Conservation (phyloP, 2,329 filamentous ascomycete species). For the Pseudocercospora fijiensis region DNA sequence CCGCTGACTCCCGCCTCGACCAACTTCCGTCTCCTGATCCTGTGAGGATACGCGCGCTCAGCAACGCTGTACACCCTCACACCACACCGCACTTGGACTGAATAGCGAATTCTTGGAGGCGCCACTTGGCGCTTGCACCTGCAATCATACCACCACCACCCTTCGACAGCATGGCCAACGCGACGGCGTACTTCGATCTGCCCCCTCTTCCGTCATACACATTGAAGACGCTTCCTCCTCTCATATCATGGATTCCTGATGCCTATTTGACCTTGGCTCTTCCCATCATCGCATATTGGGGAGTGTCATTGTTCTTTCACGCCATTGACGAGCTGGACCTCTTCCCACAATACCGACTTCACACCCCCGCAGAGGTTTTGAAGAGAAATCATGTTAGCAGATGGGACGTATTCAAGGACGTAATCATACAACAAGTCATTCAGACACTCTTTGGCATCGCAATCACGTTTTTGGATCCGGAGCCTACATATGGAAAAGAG, state of each 20-base stretch:
- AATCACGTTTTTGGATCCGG: constrained; percentile 69
- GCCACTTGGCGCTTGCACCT: constrained; percentile 12
- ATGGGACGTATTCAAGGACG: constrained; percentile 84
- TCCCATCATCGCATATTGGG: constrained; percentile 86
- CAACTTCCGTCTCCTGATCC: constrained; percentile 11
- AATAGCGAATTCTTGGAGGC: constrained; percentile 7
- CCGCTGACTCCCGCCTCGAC: constrained; percentile 11
- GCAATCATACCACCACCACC: constrained; percentile 5
- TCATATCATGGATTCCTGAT: constrained; percentile 78
- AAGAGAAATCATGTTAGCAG: constrained; percentile 84
- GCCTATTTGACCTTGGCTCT: constrained; percentile 72
- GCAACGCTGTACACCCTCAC: no score
- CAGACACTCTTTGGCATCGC: constrained; percentile 71
- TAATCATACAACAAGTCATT: constrained; percentile 86
- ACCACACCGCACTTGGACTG: background rate
- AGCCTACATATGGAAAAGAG: constrained; percentile 72
- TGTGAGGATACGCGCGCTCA: background rate
- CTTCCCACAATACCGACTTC: constrained; percentile 86
- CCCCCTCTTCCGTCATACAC: constrained; percentile 85
- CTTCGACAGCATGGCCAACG: constrained; percentile 33
- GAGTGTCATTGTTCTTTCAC: constrained; percentile 81
- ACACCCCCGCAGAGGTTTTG: constrained; percentile 87
- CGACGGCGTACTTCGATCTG: constrained; percentile 60
- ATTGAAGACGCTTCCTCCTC: constrained; percentile 65
- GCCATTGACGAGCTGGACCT: constrained; percentile 79